Conservation (phyloP, 2,329 filamentous ascomycete genomes). For the Penicillium sp. region DNA sequence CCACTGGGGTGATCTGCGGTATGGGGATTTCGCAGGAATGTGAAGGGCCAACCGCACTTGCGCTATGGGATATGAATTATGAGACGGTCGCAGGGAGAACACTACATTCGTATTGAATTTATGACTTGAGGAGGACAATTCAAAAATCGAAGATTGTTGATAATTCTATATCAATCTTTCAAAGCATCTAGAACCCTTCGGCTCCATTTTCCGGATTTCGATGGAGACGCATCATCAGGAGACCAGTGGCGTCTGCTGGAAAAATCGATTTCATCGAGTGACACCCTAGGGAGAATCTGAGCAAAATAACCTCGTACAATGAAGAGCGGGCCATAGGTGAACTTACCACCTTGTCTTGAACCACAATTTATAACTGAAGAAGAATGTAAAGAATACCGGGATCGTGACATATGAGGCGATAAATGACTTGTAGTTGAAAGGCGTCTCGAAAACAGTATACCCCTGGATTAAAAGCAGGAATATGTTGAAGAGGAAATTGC, state of each 20-base stretch:
- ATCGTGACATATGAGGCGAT: slow-evolving; percentile 4
- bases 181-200: slow-evolving; percentile 1
- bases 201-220: neutral
- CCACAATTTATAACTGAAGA: slow-evolving; percentile 4
- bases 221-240: neutral
- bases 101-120: neutral
- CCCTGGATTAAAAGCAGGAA: slow-evolving; percentile 3
- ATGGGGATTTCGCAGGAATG: slow-evolving; percentile 5
- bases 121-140: neutral
- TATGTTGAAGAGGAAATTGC: slow-evolving; percentile 2
- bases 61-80: neutral
- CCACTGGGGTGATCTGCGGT: slow-evolving; percentile 5
- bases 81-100: neutral
- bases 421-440: slow-evolving; percentile 4
- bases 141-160: neutral
- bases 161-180: neutral
- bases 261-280: slow-evolving; percentile 3
- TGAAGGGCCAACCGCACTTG: neutral
- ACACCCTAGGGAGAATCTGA: neutral
- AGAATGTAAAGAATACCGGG: neutral
- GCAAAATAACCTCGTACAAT: neutral
- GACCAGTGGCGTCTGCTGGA: neutral
- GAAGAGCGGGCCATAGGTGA: neutral
- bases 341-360: slow-evolving; percentile 6
- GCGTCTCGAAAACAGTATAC: slow-evolving; percentile 1